Base-by-base conservation (phyloP, 2,329 filamentous ascomycete species). In the Penicillium fuscoglaucum region DNA sequence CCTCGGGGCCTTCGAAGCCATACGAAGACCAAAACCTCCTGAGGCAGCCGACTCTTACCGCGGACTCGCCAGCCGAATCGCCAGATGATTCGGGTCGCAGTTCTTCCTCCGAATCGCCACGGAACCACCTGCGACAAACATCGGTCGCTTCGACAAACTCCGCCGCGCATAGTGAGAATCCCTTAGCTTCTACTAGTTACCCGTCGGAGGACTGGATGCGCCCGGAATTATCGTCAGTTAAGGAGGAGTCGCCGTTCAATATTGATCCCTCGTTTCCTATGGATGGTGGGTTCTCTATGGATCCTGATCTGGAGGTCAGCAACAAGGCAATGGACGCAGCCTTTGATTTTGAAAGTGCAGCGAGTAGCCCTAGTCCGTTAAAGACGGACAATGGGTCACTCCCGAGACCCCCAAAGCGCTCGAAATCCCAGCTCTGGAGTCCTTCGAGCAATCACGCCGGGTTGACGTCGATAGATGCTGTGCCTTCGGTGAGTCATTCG, bases 281-380 rank as follows among this genome's bases (percentile, higher is more conserved):
- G 53, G 72, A 76, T 55, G 65, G 62, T 26, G 65, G 65, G 6
- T 72, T 72, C 50, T 58, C 62, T 6, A 62, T 68, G 57, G 74
- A 73, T 19, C 61, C 72, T 28, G 78, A 80, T 52, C 64, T 79
- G 44, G 78, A 80, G 60, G 74, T 70, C 7, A 80, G 76, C 57
- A 80, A 80, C 59, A 76, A 74, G 60, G 76, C 76, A 17, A 79
- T 80, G 78, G 77, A 78, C 62, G 78, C 77, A 29, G 77, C 76
- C 13, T 80, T 80, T 58, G 78, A 80, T 61, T 80, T 80, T 60
- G 78, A 80, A 44, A 79, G 77, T 58, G 78, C 78, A 33, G 78
- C 76, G 8, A 79, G 77, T 64, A 80, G 77, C 37, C 78, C 78
- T 2, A 79, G 76, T 59, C 77, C 70, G 40, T 68, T 76, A 58